These are phyloP conservation scores for Neonectria faginata DNA, from an alignment of 2,329 filamentous ascomycete genomes.

Conservation along the genomic window DNA sequence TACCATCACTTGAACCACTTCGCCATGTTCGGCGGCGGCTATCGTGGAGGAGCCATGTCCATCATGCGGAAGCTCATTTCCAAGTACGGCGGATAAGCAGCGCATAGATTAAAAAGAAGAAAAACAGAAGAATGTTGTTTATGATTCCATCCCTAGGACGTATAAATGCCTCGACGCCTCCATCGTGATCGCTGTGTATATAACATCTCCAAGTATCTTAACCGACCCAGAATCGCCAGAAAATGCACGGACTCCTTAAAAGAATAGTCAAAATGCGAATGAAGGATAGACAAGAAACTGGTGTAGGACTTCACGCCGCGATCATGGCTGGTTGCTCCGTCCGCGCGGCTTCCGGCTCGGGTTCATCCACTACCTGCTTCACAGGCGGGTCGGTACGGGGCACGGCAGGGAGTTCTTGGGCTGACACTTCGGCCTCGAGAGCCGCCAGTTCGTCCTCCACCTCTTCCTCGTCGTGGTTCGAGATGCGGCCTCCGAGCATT, in stretches of 20 bases:
- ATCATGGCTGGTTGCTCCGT: conserved; percentile 55
- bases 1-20: conserved; percentile 94
- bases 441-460: conserved; percentile 94
- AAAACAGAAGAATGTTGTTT: conserved; percentile 18
- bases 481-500: conserved; percentile 88
- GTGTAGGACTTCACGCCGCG: conserved; percentile 41
- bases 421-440: conserved; percentile 67
- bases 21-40: conserved; percentile 85
- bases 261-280: conserved; percentile 9
- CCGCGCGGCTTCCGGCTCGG: conserved; percentile 40
- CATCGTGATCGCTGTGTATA: conserved; percentile 41
- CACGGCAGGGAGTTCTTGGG: conserved; percentile 46
- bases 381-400: conserved; percentile 17
- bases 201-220: conserved; percentile 36
- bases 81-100: conserved; percentile 71
- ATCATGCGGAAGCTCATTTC: conserved; percentile 81
- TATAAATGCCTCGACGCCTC: conserved; percentile 42
- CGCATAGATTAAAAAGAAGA: conserved; percentile 13
- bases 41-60: conserved; percentile 78
- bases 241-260: conserved; percentile 32
- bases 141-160: conserved; percentile 28
- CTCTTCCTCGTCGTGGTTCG: conserved; percentile 95
- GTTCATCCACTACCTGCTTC: conserved; percentile 30
- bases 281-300: background rate
- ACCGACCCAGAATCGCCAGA: conserved; percentile 27